Base-by-base conservation (phyloP, 176 grass and related monocot species). In the Themeda triandra region DNA sequence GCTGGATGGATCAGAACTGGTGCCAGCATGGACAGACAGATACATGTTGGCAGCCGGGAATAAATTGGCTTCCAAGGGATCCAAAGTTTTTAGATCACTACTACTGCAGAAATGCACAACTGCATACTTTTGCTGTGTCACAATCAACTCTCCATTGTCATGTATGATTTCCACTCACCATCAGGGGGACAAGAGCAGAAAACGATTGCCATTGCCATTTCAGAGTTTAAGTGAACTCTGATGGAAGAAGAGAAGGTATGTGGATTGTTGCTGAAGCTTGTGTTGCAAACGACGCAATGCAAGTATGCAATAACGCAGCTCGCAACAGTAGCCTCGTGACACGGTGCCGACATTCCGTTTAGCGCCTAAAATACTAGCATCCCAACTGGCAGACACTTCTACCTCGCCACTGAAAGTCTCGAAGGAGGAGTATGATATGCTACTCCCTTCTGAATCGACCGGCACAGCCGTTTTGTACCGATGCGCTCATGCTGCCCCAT, bases 261-360 rank as follows among this genome's bases (percentile, higher is more conserved):
- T 36, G 27, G 54, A 36, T 11, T 32, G 14, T 81, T 14, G 18
- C 30, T 17, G 18, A 63, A 89, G 23, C 12, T 37, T 63, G 78
- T 6, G 18, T 41, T 65, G 75, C 17, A 70, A 42, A 30, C n/a
- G n/a, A n/a, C n/a, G n/a, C n/a, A n/a, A n/a, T 53, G 37, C 0
- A 71, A 33, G 32, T 33, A 33, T 24, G 69, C 33, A 31, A 49
- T 10, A 14, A 73, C 30, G 24, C 23, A 29, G 32, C 10, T 15
- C n/a, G 41, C 27, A 17, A 81, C 77, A 58, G 79, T 78, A 83
- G 66, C 15, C 79, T 83, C 79, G 84, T 90, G 83, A 71, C 78
- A 27, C 5, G 4, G 73, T 86, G 66, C 84, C 88, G 88, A 86
- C 83, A 86, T 90, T 64, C 79, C 31, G 24, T 42, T 44, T 44